phyloP scores from a whole-genome alignment of 768 basidiomycete species.

The Amanita inopinata region DNA sequence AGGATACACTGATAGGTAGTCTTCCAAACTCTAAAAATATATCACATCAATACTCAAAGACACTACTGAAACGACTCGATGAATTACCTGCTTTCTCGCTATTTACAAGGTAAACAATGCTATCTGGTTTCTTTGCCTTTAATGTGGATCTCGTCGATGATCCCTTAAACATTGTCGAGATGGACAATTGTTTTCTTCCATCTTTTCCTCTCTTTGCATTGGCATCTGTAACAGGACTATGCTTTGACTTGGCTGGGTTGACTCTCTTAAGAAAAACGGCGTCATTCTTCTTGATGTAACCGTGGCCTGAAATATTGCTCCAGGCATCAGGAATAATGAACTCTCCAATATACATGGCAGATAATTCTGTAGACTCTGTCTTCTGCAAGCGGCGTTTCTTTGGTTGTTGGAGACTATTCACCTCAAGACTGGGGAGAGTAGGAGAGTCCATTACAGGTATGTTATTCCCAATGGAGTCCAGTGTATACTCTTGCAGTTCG shows the following conservation, averaged over 20 bases:
- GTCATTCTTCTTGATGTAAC: conserved; percentile 62
- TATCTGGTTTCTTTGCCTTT: conserved; percentile 50
- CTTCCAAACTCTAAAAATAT: conserved; percentile 62
- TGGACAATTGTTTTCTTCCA: conserved; percentile 55
- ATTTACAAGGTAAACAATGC: conserved; percentile 60
- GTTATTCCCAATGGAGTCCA: not conserved
- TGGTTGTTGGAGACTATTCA: not conserved
- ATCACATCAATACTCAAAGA: conserved; percentile 4
- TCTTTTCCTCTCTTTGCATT: conserved; percentile 29
- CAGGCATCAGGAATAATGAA: conserved; percentile 65
- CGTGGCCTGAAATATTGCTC: conserved; percentile 68
- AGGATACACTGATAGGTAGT: conserved; percentile 56
- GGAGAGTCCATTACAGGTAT: not conserved
- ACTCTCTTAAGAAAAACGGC: conserved; percentile 50
- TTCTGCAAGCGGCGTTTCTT: conserved; percentile 1
- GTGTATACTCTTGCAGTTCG: not conserved
- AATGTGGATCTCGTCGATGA: conserved; percentile 30
- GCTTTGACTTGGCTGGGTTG: conserved; percentile 24
- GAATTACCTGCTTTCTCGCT: conserved; percentile 49
- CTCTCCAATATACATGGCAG: conserved; percentile 52
- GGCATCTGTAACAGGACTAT: conserved; percentile 17
- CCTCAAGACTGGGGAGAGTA: not conserved
- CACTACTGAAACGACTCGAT: conserved; percentile 10
- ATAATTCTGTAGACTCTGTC: not conserved
- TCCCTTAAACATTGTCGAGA: conserved; percentile 58